Base-by-base conservation (phyloP, 768 basidiomycete genomes). In the Rhizopogon sp. region DNA sequence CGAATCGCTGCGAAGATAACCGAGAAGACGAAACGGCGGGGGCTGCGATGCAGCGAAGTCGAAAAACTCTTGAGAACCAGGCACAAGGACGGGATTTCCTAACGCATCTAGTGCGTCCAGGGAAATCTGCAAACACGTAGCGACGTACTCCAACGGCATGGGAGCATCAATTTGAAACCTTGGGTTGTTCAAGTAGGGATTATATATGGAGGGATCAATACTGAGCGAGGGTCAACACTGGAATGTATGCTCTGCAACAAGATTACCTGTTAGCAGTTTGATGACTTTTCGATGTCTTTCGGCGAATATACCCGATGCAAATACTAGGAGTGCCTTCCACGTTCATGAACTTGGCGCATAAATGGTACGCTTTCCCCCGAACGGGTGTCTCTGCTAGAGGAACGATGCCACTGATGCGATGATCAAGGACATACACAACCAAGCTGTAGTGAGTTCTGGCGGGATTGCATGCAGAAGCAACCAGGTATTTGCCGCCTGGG, bases 401-500 rank as follows among this genome's bases (percentile, higher is more conserved):
- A n/a, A 75, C 52, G 62, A 67, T 51, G 31, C 74, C 50, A 71
- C 79, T 57, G 41, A 53, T 70, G 35, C 64, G 76, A 55, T 84
- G 78, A 64, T 88, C 85, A 54, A 88, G 69, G 17, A 74, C 72
- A 57, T 76, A 87, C 1, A 88, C 66, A 11, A 75, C 66, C 29
- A 89, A 64, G 43, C 74, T 79, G 62, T 79, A 84, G 39, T 74
- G 73, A 35, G 70, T 71, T 51, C 70, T 72, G 11, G 66, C 65
- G 3, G 61, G 59, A 61, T 83, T 79, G 58, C 71, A 73, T 5
- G 80, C 78, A 9, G 84, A 87, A 1, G 83, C 82, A 37, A 87
- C 69, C 58, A 88, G 77, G 58, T 84, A 85, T 60, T 82, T 85
- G 17, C 87, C 85, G 1, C 86, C 87, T 6, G 86, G 82, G 8